Conservation (phyloP, 179 eudicot species). For the Gypsophila paniculata region DNA sequence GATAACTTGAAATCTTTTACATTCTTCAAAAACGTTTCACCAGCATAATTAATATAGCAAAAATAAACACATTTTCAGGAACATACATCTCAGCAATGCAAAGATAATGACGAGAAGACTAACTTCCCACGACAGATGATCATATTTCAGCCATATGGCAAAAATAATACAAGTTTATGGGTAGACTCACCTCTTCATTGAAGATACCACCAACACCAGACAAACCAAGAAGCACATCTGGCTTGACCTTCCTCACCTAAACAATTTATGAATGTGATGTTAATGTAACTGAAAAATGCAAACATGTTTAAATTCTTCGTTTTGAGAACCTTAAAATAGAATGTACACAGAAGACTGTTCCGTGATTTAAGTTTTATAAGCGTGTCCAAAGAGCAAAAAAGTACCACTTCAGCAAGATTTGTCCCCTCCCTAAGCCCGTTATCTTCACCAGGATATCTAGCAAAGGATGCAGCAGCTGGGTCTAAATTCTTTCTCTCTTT, state of each 20-base stretch:
- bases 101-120: background rate
- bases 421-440: constrained; percentile 81
- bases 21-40: constrained; percentile 7
- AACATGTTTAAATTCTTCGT: constrained; percentile 1
- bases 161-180: constrained; percentile 1
- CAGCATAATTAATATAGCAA: background rate
- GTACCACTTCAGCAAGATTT: constrained; percentile 86
- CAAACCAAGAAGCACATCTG: constrained; percentile 95
- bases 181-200: constrained; percentile 64
- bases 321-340: background rate
- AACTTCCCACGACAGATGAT: background rate
- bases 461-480: constrained; percentile 83
- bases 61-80: background rate
- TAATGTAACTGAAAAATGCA: constrained; percentile 2
- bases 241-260: constrained; percentile 92
- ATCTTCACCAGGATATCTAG: constrained; percentile 51
- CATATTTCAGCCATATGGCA: constrained; percentile 1
- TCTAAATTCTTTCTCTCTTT: constrained; percentile 68
- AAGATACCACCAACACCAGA: constrained; percentile 98
- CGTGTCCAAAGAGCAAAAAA: constrained; percentile 6
- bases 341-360: background rate
- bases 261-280: constrained; percentile 18
- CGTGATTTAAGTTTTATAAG: background rate
- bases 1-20: background rate
- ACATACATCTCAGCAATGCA: background rate